phyloP scores from a whole-genome alignment of 176 grass and related monocot species.

The Rhynchospora pubera region DNA sequence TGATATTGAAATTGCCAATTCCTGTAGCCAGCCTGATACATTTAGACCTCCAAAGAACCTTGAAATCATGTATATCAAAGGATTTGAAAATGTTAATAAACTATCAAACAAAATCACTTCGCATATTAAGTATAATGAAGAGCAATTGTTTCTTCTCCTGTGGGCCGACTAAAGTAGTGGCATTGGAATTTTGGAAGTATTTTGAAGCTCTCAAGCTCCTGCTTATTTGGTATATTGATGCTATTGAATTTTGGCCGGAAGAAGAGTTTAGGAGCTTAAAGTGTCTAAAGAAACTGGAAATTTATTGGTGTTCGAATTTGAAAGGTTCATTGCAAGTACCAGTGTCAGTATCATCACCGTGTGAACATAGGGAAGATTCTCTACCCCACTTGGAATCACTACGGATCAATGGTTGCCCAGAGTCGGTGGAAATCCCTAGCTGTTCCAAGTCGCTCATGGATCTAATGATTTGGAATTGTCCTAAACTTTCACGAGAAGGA shows the following conservation, averaged over 20 bases:
- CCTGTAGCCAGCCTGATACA: neutral
- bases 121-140: neutral
- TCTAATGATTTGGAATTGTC: neutral
- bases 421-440: neutral
- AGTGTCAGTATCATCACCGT: neutral
- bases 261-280: neutral
- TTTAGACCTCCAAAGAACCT: neutral
- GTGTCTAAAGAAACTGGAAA: neutral
- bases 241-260: neutral
- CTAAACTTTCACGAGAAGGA: neutral
- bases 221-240: too few relatives aligned
- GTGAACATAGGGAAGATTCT: neutral
- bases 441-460: neutral
- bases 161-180: neutral
- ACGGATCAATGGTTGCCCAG: neutral
- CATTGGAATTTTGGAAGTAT: neutral
- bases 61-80: neutral
- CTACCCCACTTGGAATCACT: neutral
- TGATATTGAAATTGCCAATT: neutral
- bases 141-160: neutral
- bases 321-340: neutral
- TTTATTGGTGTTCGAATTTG: neutral
- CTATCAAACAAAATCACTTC: neutral
- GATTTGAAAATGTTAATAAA: neutral
- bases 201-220: too few relatives aligned